Evolutionary conservation across 768 basidiomycete genomes (phyloP), one percentile per base, ranked within the genome.

Genomic region (Favolaschia claudopus): DNA sequence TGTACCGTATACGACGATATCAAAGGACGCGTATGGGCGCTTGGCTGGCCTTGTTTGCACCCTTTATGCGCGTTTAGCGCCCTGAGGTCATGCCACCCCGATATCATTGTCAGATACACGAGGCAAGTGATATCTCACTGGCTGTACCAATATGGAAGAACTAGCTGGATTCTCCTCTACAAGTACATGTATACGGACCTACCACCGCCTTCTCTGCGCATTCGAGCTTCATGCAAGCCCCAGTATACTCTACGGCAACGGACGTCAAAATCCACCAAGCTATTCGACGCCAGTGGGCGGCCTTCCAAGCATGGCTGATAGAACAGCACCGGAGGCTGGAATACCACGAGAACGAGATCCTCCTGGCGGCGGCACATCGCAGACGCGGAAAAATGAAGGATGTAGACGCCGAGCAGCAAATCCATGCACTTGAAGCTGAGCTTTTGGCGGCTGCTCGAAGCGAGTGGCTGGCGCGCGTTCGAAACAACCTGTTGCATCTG

Each of bases 221-320:
- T 5, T 29, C 29, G 36, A 19, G 40, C 46, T 15, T 13, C 43
- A 64, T 64, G 63, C 63, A 64, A 22, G 42, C 62, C 39, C 10
- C 39, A 31, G 46, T 53, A 2, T 60, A 64, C 50, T 64, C 63
- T 13, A 60, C 63, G 12, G 22, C 58, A 22, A 64, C 63, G 4
- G 63, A 60, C 22, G 58, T 64, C 40, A 64, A 64, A 45, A 60
- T 60, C 32, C 63, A 64, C 44, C 29, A 60, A 28, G 58, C 49
- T 19, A 53, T 64, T 22, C 63, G 63, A 27, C 58, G 34, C 33
- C 58, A 64, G 44, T 64, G 63, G 63, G 44, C 32, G 2, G 37
- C 48, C 9, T 64, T 64, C 51, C 49, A 52, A 17, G 32, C 32
- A 29, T 64, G 63, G 63, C 43, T 64, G n/a, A 47, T 51, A 28